These are phyloP conservation scores for Aspergillus hancockii DNA, from an alignment of 495 filamentous ascomycete genomes.

Conservation along the genomic window DNA sequence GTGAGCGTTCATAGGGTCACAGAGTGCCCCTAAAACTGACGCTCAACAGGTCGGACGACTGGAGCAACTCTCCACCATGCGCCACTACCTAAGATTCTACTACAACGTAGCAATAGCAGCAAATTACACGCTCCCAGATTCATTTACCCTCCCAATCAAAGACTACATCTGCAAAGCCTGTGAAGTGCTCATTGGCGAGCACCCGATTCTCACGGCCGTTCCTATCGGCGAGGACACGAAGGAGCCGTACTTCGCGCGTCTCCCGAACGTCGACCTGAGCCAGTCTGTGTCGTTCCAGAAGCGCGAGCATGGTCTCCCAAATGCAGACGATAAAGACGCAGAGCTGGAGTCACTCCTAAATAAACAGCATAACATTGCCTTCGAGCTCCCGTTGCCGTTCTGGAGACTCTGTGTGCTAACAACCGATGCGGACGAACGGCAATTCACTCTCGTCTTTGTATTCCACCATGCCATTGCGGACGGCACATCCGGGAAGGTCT, in stretches of 20 bases:
- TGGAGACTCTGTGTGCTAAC: slow-evolving; percentile 42
- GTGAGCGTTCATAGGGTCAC: slow-evolving; percentile 20
- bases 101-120: slow-evolving; percentile 43
- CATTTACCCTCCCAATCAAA: slow-evolving; percentile 31
- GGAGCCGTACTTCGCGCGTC: slow-evolving; percentile 45
- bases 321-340: slow-evolving; percentile 15
- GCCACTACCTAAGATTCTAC: slow-evolving; percentile 48
- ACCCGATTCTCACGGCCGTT: slow-evolving; percentile 46
- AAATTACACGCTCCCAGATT: slow-evolving; percentile 34
- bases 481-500: slow-evolving; percentile 37
- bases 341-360: slow-evolving; percentile 39
- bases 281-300: slow-evolving; percentile 34
- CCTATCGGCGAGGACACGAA: slow-evolving; percentile 40
- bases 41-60: slow-evolving; percentile 26
- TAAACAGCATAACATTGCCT: slow-evolving; percentile 38
- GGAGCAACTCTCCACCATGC: slow-evolving; percentile 45
- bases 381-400: slow-evolving; percentile 31
- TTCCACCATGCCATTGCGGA: slow-evolving; percentile 41
- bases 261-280: slow-evolving; percentile 42
- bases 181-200: slow-evolving; percentile 36
- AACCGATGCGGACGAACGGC: slow-evolving; percentile 18
- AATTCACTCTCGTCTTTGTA: slow-evolving; percentile 39
- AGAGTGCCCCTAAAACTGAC: not conserved
- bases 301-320: slow-evolving; percentile 19
- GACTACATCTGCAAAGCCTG: slow-evolving; percentile 40